Percentiles rank a stretch among this genome's conserved stretches.
Evolutionary conservation across 352 stramenopile species (phyloP).

Genomic region (Phytophthora tentaculata): DNA sequence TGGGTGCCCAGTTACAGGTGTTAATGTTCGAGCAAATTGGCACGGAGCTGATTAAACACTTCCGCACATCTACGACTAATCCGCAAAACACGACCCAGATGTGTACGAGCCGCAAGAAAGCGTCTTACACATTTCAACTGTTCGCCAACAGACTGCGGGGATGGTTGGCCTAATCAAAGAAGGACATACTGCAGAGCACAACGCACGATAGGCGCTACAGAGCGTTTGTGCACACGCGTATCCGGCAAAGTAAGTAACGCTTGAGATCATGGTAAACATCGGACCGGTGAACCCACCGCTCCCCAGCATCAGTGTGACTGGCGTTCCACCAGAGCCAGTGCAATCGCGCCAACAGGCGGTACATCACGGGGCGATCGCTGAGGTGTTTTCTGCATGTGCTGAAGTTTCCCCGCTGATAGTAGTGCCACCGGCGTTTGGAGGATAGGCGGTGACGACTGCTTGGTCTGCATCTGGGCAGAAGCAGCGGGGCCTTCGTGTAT

Average conservation of each 20-base stretch:
- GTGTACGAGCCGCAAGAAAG: background rate
- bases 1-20: background rate
- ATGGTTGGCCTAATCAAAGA: background rate
- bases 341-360: no score
- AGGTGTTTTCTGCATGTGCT: no score
- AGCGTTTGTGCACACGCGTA: background rate
- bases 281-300: background rate
- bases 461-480: no score
- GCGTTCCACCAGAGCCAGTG: no score
- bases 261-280: conserved; percentile 2
- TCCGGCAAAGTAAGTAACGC: background rate
- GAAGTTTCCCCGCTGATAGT: no score
- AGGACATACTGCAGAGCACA: background rate
- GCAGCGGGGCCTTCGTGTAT: no score
- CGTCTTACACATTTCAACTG: background rate
- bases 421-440: no score
- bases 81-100: background rate
- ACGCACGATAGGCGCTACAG: background rate
- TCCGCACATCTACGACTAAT: background rate
- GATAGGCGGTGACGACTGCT: no score
- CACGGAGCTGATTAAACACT: background rate
- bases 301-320: no score
- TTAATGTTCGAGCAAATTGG: background rate
- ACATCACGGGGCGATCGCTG: no score
- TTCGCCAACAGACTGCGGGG: conserved; percentile 2